phyloP scores from a whole-genome alignment of 176 grass and related monocot genomes.

The Cenchrus fungigraminus region DNA sequence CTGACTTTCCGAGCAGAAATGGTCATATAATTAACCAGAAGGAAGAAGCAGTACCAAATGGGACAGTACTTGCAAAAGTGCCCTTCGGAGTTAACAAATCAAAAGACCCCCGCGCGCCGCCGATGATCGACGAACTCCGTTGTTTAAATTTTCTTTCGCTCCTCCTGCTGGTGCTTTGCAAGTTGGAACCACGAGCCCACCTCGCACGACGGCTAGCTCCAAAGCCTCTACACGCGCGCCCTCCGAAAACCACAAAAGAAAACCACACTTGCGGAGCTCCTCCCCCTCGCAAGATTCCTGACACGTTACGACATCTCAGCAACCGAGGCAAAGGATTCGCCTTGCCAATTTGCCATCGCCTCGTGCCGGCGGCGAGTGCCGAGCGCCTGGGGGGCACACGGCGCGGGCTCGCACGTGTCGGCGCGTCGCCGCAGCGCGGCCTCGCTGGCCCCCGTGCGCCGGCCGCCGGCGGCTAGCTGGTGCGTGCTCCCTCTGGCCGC shows the following conservation, averaged over 20 bases:
- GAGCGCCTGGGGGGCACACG: constrained; percentile 45
- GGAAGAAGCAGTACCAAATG: background rate
- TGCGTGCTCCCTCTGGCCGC: background rate
- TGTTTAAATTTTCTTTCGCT: background rate
- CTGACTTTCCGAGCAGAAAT: background rate
- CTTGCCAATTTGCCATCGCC: background rate
- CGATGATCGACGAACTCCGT: background rate
- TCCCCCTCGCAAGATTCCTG: constrained; percentile 42
- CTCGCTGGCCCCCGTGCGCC: background rate
- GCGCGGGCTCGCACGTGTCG: constrained; percentile 32
- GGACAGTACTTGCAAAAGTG: background rate
- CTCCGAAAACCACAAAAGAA: background rate
- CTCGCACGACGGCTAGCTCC: background rate
- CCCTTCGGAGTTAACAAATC: constrained; percentile 8
- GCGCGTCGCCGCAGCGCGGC: constrained; percentile 22
- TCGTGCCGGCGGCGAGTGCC: constrained; percentile 6
- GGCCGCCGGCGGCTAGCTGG: background rate
- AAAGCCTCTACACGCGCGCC: background rate
- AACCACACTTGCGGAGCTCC: background rate
- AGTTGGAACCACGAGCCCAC: constrained; percentile 41
- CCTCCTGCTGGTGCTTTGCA: background rate
- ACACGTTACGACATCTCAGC: constrained; percentile 57
- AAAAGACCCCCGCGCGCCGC: background rate
- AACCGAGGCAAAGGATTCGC: background rate
- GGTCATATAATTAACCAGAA: background rate